Evolutionary conservation across 2,329 filamentous ascomycete species (phyloP).

Genomic region (Hansfordia pulvinata): DNA sequence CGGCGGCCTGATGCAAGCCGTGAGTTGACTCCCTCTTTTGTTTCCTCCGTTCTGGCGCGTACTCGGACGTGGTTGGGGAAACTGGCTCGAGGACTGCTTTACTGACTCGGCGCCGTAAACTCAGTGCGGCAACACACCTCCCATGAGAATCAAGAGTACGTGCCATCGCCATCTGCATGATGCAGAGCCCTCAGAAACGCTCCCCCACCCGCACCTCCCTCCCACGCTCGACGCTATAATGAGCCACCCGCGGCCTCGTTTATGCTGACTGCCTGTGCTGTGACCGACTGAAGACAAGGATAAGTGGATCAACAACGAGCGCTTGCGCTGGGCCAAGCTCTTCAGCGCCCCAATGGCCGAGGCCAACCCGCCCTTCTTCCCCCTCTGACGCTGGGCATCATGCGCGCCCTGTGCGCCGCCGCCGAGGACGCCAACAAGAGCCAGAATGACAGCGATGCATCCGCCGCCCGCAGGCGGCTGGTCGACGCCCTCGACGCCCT

Average conservation of each 20-base stretch:
- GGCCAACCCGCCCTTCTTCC: constrained; percentile 18
- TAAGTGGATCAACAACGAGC: constrained; percentile 20
- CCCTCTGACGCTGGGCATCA: constrained; percentile 19
- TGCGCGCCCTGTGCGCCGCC: constrained; percentile 19
- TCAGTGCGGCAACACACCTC: constrained; percentile 20
- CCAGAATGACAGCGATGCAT: too few species aligned
- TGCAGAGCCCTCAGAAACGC: neutral
- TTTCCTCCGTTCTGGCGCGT: too few species aligned
- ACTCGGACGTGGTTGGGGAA: too few species aligned
- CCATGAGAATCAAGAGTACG: constrained; percentile 22
- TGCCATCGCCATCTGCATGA: neutral
- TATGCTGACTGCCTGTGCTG: too few species aligned
- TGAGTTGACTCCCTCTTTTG: constrained; percentile 7
- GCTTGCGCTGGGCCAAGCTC: constrained; percentile 18
- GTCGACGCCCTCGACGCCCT: constrained; percentile 17
- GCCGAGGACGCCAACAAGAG: constrained; percentile 7
- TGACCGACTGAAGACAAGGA: constrained; percentile 21
- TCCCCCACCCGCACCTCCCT: neutral
- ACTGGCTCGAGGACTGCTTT: too few species aligned
- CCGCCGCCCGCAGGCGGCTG: too few species aligned
- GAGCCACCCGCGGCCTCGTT: too few species aligned
- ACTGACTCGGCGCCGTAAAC: too few species aligned
- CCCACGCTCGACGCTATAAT: too few species aligned
- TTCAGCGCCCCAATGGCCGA: constrained; percentile 20
- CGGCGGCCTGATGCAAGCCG: constrained; percentile 22